phyloP scores from a whole-genome alignment of 2,329 filamentous ascomycete genomes.

The Ramichloridium luteum region DNA sequence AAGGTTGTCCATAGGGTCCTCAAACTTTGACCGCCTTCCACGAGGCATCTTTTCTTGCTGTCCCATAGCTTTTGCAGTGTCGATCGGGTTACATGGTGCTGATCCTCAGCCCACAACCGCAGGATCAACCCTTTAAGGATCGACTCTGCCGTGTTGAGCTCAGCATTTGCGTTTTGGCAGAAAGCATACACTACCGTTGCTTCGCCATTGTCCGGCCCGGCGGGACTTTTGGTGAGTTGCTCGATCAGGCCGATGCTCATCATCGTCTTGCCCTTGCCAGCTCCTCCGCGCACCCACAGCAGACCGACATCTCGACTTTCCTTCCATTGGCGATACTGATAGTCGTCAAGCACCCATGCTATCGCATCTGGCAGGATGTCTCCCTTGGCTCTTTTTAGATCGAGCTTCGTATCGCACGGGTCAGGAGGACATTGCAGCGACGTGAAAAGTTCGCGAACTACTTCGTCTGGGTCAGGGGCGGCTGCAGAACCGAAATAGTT shows the following conservation, averaged over 20 bases:
- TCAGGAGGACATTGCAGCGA: background rate
- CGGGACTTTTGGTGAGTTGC: background rate
- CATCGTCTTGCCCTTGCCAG: background rate
- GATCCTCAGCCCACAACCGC: background rate
- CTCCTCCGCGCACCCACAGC: background rate
- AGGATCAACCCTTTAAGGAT: slow-evolving; percentile 1
- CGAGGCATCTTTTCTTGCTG: background rate
- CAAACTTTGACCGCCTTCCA: background rate
- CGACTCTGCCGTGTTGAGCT: background rate
- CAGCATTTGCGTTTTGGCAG: background rate
- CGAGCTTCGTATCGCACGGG: background rate
- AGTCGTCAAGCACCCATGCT: background rate
- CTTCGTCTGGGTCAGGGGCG: no score
- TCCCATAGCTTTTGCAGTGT: slow-evolving; percentile 1
- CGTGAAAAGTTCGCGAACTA: background rate
- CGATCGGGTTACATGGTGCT: background rate
- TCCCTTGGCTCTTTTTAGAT: background rate
- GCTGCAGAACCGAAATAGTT: no score
- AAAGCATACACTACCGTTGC: background rate
- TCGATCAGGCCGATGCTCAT: slow-evolving; percentile 1
- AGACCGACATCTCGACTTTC: background rate
- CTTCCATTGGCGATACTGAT: background rate
- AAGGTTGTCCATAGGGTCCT: background rate
- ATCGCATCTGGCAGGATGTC: background rate
- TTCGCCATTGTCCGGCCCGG: background rate